Conservation (phyloP, 2,329 filamentous ascomycete genomes). For the Fusarium setosum region DNA sequence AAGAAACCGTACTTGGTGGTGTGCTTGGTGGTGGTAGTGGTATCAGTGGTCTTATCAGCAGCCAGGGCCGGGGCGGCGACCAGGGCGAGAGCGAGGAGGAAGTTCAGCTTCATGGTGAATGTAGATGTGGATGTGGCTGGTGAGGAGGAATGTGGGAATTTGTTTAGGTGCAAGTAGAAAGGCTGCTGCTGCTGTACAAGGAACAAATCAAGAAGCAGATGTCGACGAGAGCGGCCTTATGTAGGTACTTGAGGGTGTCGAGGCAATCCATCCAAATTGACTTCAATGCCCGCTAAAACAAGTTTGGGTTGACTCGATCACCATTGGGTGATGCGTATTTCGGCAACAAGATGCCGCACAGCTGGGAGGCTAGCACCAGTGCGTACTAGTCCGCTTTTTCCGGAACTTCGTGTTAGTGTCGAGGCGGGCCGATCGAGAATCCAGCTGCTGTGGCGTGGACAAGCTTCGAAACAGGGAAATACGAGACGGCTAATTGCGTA, state of each 20-base stretch:
- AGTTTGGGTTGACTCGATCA: not conserved
- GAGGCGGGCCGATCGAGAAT: not conserved
- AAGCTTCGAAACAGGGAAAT: not conserved
- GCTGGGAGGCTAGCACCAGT: not conserved
- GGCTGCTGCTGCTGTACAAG: not conserved
- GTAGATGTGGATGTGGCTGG: not conserved
- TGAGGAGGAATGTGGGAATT: not conserved
- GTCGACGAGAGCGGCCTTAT: not conserved
- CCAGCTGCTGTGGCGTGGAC: not conserved
- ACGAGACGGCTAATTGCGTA: slow-evolving; percentile 4
- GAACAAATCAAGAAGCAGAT: not conserved
- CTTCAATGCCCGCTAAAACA: not conserved
- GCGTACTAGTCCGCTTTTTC: not conserved
- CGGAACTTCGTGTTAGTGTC: not conserved
- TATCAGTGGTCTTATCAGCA: not conserved
- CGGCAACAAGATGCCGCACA: not conserved
- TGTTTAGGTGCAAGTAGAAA: not conserved
- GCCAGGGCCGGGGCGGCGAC: not conserved
- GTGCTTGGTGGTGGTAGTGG: not conserved
- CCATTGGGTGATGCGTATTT: not conserved
- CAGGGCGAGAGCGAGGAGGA: slow-evolving; percentile 1
- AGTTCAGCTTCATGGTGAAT: slow-evolving; percentile 7
- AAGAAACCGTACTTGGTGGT: not conserved
- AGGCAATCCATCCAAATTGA: too few species aligned
- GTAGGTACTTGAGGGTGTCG: not conserved